Conservation (phyloP, 2,329 filamentous ascomycete genomes). For the Claviceps capensis region DNA sequence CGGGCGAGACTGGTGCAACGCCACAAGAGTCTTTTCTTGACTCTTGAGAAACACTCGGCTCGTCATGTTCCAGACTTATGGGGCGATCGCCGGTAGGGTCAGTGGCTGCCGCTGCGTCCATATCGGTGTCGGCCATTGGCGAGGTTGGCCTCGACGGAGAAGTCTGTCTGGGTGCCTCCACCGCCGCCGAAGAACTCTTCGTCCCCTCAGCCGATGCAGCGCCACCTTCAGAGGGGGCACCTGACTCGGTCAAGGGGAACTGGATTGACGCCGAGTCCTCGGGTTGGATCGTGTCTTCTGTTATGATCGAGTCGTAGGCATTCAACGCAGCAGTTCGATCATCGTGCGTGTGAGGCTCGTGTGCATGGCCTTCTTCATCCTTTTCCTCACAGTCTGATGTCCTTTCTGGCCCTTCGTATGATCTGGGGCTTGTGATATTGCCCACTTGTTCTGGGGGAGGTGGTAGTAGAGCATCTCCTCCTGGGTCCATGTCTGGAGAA, state of each 20-base stretch:
- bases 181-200: conserved; percentile 7
- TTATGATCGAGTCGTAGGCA: conserved; percentile 21
- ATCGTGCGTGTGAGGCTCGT: conserved; percentile 9
- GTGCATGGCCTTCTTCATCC: conserved; percentile 12
- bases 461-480: conserved; percentile 16
- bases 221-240: conserved; percentile 15
- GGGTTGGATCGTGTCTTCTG: conserved; percentile 24
- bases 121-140: conserved; percentile 4
- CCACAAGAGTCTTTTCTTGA: neutral
- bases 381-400: conserved; percentile 14
- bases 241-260: conserved; percentile 16
- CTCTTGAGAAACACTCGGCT: neutral
- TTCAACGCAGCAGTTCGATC: conserved; percentile 12
- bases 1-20: neutral
- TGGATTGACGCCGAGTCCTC: conserved; percentile 24
- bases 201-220: conserved; percentile 12
- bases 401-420: conserved; percentile 14
- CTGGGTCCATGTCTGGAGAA: neutral
- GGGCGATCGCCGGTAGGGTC: neutral
- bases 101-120: neutral
- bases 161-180: neutral
- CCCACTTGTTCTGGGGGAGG: conserved; percentile 27
- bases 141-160: conserved; percentile 9
- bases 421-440: conserved; percentile 23
- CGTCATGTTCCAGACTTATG: neutral